A percentile compares a stretch with the other conserved stretches of the same genome.
Evolutionary conservation across 1,284 basidiomycete genomes (phyloP).

Genomic region (Moesziomyces globuligerus): DNA sequence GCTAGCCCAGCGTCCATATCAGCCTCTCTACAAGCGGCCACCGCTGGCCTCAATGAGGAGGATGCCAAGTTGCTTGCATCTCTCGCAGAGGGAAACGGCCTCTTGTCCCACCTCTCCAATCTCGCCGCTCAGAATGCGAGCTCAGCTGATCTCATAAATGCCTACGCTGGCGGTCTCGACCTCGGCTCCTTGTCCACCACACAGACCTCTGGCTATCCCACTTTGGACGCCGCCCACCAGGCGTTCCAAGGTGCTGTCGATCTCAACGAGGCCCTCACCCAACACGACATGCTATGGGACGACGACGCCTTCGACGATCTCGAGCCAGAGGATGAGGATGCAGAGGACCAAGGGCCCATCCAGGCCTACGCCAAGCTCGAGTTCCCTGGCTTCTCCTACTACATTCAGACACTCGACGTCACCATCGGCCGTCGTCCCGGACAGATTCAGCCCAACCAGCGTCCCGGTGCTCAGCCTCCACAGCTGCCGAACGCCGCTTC

Average conservation of each 20-base stretch:
- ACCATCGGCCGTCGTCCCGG: constrained; percentile 74
- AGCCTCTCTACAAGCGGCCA: constrained; percentile 19
- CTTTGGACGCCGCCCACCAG: constrained; percentile 14
- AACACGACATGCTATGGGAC: constrained; percentile 42
- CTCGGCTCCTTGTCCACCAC: constrained; percentile 15
- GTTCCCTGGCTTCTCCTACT: constrained; percentile 88
- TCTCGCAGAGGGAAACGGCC: constrained; percentile 41
- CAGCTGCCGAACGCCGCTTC: constrained; percentile 47
- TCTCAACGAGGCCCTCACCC: constrained; percentile 44
- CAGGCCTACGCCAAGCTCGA: constrained; percentile 92
- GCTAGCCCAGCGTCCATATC: constrained; percentile 19
- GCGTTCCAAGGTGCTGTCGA: constrained; percentile 40
- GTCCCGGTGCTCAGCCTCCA: constrained; percentile 25
- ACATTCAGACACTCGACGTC: constrained; percentile 81
- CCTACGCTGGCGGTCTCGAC: constrained; percentile 19
- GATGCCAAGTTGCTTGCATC: constrained; percentile 55
- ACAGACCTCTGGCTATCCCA: not conserved
- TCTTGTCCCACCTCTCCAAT: constrained; percentile 37
- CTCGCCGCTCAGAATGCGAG: constrained; percentile 27
- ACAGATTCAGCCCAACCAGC: constrained; percentile 39
- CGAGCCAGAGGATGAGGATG: constrained; percentile 43
- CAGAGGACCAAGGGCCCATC: constrained; percentile 70
- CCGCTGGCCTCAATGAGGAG: constrained; percentile 45
- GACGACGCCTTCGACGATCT: constrained; percentile 37
- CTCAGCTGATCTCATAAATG: constrained; percentile 23